Base-by-base conservation (phyloP, 352 stramenopile species). In the Pythium utonaiense region DNA sequence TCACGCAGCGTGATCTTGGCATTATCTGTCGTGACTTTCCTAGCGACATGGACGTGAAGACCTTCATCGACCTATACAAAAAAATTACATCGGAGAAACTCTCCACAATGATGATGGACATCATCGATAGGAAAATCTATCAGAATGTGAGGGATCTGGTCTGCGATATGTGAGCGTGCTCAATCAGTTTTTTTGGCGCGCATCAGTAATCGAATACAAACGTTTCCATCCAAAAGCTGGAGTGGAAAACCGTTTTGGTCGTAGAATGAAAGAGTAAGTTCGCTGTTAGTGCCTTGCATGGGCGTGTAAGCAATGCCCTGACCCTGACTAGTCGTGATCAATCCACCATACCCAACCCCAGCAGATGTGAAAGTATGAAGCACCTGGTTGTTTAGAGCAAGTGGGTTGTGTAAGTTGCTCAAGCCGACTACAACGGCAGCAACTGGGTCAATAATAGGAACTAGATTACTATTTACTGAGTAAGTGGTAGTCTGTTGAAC, bases 21-120 rank as follows among this genome's bases (percentile, higher is more conserved):
- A 60, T 60, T 31, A 60, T 60, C 38, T 60, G 53, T 40, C 36
- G 36, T 28, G 53, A 60, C 38, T 60, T 60, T 19, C 53, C 53
- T 25, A 52, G 7, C 25, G 53, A 60, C n/a, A 51, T 51, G 6
- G 4, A 21, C 22, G 28, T 60, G 17, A 60, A 60, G 27, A 51
- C 10, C 27, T 60, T 60, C 22, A 60, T 60, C 25, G 12, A 36
- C 40, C 30, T 60, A 40, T 60, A 60, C 53, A 60, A 60, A 60
- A 38, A 40, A 51, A 51, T 22, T 42, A 60, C 53, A 60, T 41
- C 25, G 16, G 53, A 60, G 48, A 60, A 60, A 27, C 8, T 60
- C 5, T 42, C 4, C 38, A 51, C 53, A 6, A 52, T 60, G 53
- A 52, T 60, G 40, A 60, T 60, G 36, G 53, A 60, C 40, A 60